Conservation (phyloP, 306 rosid species). For the Quercus cerris region DNA sequence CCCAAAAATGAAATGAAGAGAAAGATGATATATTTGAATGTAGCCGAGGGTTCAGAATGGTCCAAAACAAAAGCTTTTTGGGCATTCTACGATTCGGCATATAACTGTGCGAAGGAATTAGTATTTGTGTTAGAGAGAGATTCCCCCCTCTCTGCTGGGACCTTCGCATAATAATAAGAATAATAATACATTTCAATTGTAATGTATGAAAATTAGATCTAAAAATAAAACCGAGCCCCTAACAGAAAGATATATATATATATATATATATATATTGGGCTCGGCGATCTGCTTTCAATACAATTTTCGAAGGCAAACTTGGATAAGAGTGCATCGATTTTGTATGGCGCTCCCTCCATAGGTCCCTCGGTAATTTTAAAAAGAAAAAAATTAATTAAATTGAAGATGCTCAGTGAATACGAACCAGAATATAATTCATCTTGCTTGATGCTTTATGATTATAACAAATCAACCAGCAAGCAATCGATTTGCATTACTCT, state of each 20-base stretch:
- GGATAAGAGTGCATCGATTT: slow-evolving; percentile 63
- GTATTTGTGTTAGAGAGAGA: slow-evolving; percentile 62
- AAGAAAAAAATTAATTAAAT: background rate
- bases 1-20: too few species aligned
- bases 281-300: slow-evolving; percentile 35
- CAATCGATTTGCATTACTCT: slow-evolving; percentile 55
- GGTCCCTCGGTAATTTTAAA: slow-evolving; percentile 57
- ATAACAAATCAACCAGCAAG: background rate
- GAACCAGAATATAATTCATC: slow-evolving; percentile 75
- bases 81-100: slow-evolving; percentile 76
- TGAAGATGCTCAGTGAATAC: slow-evolving; percentile 93
- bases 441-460: slow-evolving; percentile 38
- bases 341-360: slow-evolving; percentile 68
- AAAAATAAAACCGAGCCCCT: slow-evolving; percentile 23
- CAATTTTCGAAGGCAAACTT: slow-evolving; percentile 95
- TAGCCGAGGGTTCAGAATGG: slow-evolving; percentile 49
- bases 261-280: background rate
- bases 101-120: slow-evolving; percentile 55
- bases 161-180: slow-evolving; percentile 38
- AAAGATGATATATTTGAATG: background rate
- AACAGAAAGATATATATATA: background rate
- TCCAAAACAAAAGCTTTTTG: slow-evolving; percentile 24
- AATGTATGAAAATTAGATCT: slow-evolving; percentile 41
- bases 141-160: slow-evolving; percentile 78
- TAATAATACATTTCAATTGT: background rate